Evolutionary conservation across 495 filamentous ascomycete genomes (phyloP), one percentile per base, ranked within the genome.

Genomic region (Elaphomyces granulatus): DNA sequence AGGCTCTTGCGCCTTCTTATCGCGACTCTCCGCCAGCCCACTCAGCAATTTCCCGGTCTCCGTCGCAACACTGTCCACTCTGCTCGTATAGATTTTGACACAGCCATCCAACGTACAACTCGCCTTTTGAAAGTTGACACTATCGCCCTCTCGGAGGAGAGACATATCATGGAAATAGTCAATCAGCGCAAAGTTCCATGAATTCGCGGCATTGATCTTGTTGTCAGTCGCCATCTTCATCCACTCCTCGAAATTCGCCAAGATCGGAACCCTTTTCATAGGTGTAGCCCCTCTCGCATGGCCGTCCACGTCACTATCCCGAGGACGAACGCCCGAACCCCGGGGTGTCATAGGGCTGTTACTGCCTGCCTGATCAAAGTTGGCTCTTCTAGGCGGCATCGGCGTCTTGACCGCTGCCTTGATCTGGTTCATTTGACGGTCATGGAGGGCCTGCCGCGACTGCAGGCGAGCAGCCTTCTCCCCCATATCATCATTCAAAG

Each of bases 151-250:
- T 53, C 88, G 90, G 18, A 99, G 69, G 26, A 99, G 63, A 3
- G 86, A 94, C 92, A 99, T 95, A 51, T 99, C 90, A 51, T 99
- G 87, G 53, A 99, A 99, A 57, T 99, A 99, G 57, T 99, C 90
- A 54, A 99, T 99, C 4, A 99, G 72, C 2, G 90, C 90, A 59
- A 99, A 95, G 52, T 96, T 95, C 90, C 90, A 99, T 14, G 90
- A 95, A 58, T 99, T 99, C 17, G 82, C 77, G 32, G 90, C 92
- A 54, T 96, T 99, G 63, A 99, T 99, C 70, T 99, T 99, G 68
- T 99, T 99, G 66, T 99, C 90, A 16, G 88, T 96, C 8, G 92
- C 92, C 84, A 96, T 87, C 72, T 96, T 99, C 92, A 99, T 96
- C 90, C 90, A 96, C 54, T 99, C 92, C 59, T 99, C 90, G 51